Percentiles rank a stretch among this genome's conserved stretches.
phyloP scores from a whole-genome alignment of 1,284 basidiomycete genomes.

The Lignosus rhinocerotis region DNA sequence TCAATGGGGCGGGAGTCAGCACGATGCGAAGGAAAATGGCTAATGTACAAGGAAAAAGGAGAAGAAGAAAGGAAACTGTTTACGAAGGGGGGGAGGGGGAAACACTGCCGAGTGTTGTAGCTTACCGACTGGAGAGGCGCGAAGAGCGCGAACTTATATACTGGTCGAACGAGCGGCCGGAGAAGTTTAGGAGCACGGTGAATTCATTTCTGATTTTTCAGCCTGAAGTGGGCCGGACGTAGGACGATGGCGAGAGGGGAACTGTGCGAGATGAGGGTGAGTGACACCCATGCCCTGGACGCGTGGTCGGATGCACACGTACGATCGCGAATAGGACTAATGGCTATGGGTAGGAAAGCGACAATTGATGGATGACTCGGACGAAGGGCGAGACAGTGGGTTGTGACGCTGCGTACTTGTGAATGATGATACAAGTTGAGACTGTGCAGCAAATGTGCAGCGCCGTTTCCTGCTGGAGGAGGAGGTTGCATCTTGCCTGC shows the following conservation, averaged over 20 bases:
- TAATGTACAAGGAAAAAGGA: constrained; percentile 22
- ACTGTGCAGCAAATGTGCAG: not conserved
- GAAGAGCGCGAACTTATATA: constrained; percentile 23
- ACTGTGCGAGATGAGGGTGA: constrained; percentile 11
- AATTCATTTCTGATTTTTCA: not conserved
- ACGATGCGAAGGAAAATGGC: constrained; percentile 6
- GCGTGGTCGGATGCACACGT: constrained; percentile 13
- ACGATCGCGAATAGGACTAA: constrained; percentile 10
- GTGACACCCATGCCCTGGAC: constrained; percentile 9
- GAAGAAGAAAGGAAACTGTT: constrained; percentile 10
- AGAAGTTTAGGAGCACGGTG: not conserved
- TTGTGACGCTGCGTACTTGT: not conserved
- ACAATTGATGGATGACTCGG: not conserved
- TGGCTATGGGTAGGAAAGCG: not conserved
- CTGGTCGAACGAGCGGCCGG: constrained; percentile 13
- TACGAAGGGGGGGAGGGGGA: constrained; percentile 12
- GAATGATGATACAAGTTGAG: not conserved
- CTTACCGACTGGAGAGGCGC: constrained; percentile 16
- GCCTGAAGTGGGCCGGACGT: not conserved
- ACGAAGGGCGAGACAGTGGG: not conserved
- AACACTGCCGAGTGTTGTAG: constrained; percentile 12
- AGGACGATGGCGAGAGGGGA: not conserved
- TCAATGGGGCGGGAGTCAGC: constrained; percentile 5
- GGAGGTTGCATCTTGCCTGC: not conserved
- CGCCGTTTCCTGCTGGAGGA: too few species aligned